A percentile compares a stretch with the other conserved stretches of the same genome.
Conservation (phyloP, 2,329 filamentous ascomycete genomes). For the Endocalyx cinctus region DNA sequence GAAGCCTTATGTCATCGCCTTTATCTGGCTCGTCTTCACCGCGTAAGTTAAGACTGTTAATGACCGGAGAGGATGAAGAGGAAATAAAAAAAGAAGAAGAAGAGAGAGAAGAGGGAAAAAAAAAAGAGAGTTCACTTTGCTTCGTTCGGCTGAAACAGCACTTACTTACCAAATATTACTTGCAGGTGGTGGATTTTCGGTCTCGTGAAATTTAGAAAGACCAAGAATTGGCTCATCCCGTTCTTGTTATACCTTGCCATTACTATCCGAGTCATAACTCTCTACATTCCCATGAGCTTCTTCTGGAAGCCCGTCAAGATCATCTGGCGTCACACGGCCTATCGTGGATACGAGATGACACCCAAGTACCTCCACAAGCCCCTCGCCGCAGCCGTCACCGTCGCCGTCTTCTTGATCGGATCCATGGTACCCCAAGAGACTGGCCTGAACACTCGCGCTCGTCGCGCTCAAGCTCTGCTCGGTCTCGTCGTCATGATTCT, state of each 20-base stretch:
- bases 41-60: constrained; percentile 28
- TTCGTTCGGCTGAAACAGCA: too few species aligned
- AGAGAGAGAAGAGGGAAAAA: too few species aligned
- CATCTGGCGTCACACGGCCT: constrained; percentile 62
- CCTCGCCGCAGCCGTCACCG: constrained; percentile 57
- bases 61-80: too few species aligned
- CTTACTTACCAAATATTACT: too few species aligned
- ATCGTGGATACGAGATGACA: constrained; percentile 54
- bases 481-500: constrained; percentile 69
- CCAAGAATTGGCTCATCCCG: constrained; percentile 75
- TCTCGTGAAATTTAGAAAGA: constrained; percentile 60
- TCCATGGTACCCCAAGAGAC: constrained; percentile 69
- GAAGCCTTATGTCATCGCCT: constrained; percentile 39
- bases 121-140: too few species aligned
- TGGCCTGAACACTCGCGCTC: constrained; percentile 70
- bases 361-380: constrained; percentile 63
- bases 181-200: constrained; percentile 36
- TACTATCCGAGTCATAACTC: constrained; percentile 67
- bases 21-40: constrained; percentile 34
- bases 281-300: constrained; percentile 65
- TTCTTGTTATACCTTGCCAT: constrained; percentile 78
- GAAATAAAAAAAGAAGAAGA: too few species aligned
- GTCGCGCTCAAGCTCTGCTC: constrained; percentile 76
- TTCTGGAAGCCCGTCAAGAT: constrained; percentile 63
- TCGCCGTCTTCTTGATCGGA: constrained; percentile 72